Evolutionary conservation across 176 grass and related monocot genomes (phyloP), one percentile per base, ranked within the genome.

Genomic region (Musa itinerans): DNA sequence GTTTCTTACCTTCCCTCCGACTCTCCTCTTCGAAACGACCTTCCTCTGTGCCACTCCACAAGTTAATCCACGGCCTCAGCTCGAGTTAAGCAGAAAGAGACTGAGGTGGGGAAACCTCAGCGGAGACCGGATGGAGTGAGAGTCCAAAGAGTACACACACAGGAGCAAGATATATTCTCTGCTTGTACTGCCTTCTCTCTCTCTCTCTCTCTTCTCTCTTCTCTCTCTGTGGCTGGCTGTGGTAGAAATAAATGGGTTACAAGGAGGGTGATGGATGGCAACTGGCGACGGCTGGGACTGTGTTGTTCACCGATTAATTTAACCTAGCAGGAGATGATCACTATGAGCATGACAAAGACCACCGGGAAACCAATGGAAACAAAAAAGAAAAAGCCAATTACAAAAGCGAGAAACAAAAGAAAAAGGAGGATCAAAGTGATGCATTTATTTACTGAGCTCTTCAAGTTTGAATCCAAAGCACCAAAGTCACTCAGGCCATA

Each of bases 231-330:
- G 26, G 26, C 43, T 73, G 24, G 14, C 7, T 54, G 50, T 20
- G 51, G 71, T 55, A 54, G 25, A 26, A 73, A 73, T 54, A 25
- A 73, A 54, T 24, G 54, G 55, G 9, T 73, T 7, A 9, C 19
- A 49, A 69, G 68, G 68, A 70, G 9, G 51, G 50, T 52, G 68
- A 51, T 52, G 48, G 68, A 20, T 70, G 68, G 68, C 68, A 70
- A 70, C 68, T 70, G 68, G 68, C 68, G 52, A 70, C 15, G 68
- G 43, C 17, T 16, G 68, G 68, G 68, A 70, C 51, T 34, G 43
- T 70, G 16, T 34, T 70, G 43, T 19, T 50, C 68, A 2, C 48
- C n/a, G 21, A 70, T 70, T 70, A 70, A 70, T 70, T 70, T 51
- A 70, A n/a, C 3, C 17, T 1, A 50, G 16, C 68, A 70, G 34